Percentiles rank a stretch among this genome's conserved stretches.
These are phyloP conservation scores for Ganoderma sinense DNA, from an alignment of 1,284 basidiomycete genomes.

Conservation along the genomic window DNA sequence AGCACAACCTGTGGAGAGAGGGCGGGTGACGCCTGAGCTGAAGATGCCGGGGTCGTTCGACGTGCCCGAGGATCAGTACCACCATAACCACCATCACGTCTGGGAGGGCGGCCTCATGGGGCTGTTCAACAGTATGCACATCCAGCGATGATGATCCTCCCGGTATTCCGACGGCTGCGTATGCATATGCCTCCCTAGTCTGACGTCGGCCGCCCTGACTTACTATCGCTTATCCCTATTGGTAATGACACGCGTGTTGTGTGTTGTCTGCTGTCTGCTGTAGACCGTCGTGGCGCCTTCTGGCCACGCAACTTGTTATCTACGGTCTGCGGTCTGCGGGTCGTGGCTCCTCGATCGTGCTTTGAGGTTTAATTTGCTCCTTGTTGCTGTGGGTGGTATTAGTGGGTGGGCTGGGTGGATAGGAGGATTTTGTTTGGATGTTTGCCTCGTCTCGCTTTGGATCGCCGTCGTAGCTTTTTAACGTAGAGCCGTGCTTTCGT, in stretches of 20 bases:
- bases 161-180: not conserved
- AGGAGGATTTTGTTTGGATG: not conserved
- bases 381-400: not conserved
- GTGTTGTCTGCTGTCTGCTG: not conserved
- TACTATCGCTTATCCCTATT: not conserved
- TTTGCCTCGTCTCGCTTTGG: not conserved
- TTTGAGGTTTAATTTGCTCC: not conserved
- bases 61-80: conserved; percentile 28
- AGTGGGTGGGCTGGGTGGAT: not conserved
- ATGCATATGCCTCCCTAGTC: no score
- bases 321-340: not conserved
- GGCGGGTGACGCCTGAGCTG: conserved; percentile 44
- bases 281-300: not conserved
- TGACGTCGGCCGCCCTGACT: not conserved
- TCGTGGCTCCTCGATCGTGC: not conserved
- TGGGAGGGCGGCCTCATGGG: conserved; percentile 31
- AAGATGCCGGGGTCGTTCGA: conserved; percentile 59
- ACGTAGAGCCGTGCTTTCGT: not conserved
- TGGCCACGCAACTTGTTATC: not conserved
- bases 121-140: conserved; percentile 34
- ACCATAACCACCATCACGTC: conserved; percentile 29
- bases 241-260: not conserved
- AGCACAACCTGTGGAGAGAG: conserved; percentile 3
- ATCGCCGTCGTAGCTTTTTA: not conserved
- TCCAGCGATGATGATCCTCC: conserved; percentile 27